Evolutionary conservation across 108 stramenopile genomes (phyloP).

Genomic region (Nitzschia putrida): DNA sequence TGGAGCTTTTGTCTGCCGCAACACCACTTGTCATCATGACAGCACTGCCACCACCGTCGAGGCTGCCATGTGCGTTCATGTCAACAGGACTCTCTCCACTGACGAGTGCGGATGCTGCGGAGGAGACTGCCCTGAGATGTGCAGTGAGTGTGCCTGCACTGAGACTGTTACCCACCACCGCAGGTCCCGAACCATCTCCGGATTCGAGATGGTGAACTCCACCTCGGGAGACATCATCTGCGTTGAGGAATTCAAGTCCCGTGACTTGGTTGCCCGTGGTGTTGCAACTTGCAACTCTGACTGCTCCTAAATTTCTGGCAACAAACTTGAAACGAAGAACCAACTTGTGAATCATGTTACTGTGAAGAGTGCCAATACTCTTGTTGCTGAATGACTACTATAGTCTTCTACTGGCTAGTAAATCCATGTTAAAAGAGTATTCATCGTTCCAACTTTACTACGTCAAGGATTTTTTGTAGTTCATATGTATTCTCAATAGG

Average conservation of each 20-base stretch:
- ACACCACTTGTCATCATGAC: neutral
- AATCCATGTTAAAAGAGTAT: too few relatives aligned
- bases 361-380: too few relatives aligned
- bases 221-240: neutral
- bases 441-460: too few relatives aligned
- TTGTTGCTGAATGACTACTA: too few relatives aligned
- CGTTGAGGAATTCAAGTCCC: neutral
- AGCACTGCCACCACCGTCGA: neutral
- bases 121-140: neutral
- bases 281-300: neutral
- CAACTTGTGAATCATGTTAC: too few relatives aligned
- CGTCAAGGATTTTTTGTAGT: too few relatives aligned
- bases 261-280: neutral
- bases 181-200: neutral
- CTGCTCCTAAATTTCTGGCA: neutral
- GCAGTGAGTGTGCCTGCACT: neutral
- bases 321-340: too few relatives aligned
- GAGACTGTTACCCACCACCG: neutral
- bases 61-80: neutral
- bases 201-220: neutral
- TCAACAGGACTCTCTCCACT: neutral
- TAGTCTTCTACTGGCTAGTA: too few relatives aligned
- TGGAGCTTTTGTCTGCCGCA: neutral
- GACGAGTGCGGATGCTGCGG: slow-evolving; percentile 1
- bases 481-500: too few relatives aligned